Conservation (phyloP, 345 rosid genomes). For the Eucalyptus sp. region DNA sequence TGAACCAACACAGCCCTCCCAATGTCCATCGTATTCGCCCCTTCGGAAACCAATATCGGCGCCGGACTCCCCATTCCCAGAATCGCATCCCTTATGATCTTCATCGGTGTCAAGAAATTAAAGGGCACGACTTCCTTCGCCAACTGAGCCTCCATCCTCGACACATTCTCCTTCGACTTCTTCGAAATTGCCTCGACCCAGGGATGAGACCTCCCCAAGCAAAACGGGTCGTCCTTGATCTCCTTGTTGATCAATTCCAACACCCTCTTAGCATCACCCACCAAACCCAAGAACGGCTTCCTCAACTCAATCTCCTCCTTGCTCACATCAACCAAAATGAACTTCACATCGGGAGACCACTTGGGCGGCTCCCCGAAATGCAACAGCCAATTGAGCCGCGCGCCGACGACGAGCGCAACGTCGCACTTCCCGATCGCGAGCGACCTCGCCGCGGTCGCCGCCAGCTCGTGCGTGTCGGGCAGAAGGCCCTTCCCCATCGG, state of each 20-base stretch:
- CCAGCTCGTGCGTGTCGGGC: conserved; percentile 78
- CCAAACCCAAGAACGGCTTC: conserved; percentile 66
- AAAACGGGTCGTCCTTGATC: conserved; percentile 87
- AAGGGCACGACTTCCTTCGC: conserved; percentile 89
- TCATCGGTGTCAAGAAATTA: conserved; percentile 87
- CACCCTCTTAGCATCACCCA: conserved; percentile 71
- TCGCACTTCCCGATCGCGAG: conserved; percentile 94
- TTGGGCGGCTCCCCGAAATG: conserved; percentile 93
- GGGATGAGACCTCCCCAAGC: conserved; percentile 65
- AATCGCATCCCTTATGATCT: conserved; percentile 87
- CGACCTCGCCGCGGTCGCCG: conserved; percentile 90
- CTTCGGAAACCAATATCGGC: conserved; percentile 84
- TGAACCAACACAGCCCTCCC: conserved; percentile 94
- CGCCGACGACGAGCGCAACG: conserved; percentile 84
- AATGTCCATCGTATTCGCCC: conserved; percentile 97
- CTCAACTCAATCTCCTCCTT: conserved; percentile 75
- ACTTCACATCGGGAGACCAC: conserved; percentile 87
- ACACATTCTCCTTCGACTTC: conserved; percentile 60
- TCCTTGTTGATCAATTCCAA: conserved; percentile 62
- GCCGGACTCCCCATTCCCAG: conserved; percentile 61
- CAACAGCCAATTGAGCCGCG: conserved; percentile 91
- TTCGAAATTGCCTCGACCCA: conserved; percentile 76
- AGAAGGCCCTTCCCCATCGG: conserved; percentile 99
- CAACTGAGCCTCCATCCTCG: conserved; percentile 76
- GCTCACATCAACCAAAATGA: conserved; percentile 62